Conservation (phyloP, 2,329 filamentous ascomycete genomes). For the Apiospora marii region DNA sequence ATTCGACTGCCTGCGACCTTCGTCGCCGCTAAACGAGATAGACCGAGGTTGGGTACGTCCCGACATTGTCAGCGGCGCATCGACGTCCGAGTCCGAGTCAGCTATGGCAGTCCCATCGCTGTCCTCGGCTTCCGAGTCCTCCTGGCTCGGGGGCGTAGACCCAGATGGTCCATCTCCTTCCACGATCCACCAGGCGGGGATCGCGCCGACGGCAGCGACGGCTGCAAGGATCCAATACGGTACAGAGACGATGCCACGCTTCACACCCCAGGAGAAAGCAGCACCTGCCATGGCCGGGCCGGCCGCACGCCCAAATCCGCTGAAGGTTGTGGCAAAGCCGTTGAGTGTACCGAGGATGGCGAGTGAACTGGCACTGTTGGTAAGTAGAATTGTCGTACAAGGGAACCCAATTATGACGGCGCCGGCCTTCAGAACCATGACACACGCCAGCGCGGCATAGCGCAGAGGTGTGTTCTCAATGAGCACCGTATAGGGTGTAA, state of each 20-base stretch:
- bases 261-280: constrained; percentile 79
- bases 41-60: background rate
- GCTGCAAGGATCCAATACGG: constrained; percentile 82
- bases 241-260: constrained; percentile 76
- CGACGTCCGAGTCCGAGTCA: background rate
- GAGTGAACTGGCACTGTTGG: constrained; percentile 81
- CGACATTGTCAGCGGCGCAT: background rate
- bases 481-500: constrained; percentile 83
- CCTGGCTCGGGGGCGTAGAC: constrained; percentile 33
- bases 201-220: constrained; percentile 68
- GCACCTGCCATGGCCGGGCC: constrained; percentile 80
- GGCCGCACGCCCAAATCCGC: constrained; percentile 78
- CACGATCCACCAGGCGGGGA: constrained; percentile 78
- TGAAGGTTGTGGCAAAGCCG: constrained; percentile 85
- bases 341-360: constrained; percentile 87
- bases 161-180: constrained; percentile 74
- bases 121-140: constrained; percentile 39
- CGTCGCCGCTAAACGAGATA: constrained; percentile 22
- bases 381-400: constrained; percentile 87
- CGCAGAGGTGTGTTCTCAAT: constrained; percentile 57
- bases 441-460: constrained; percentile 66
- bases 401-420: constrained; percentile 87
- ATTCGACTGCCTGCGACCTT: background rate
- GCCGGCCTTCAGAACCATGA: constrained; percentile 79
- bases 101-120: constrained; percentile 35